phyloP scores from a whole-genome alignment of 441 rosid genomes.

The Jatropha podagrica region DNA sequence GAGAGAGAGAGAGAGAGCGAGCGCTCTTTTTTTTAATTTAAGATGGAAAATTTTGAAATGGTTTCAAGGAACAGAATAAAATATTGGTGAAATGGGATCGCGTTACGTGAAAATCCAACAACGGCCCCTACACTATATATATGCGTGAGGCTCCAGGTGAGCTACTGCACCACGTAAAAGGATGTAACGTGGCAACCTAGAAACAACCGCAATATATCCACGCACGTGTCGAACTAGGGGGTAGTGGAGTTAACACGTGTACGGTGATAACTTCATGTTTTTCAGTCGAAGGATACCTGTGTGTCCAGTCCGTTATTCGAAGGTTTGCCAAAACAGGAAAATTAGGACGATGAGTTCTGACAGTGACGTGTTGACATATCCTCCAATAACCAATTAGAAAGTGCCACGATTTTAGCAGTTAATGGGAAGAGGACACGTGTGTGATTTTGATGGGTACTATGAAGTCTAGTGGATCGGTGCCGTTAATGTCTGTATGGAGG shows the following conservation, averaged over 20 bases:
- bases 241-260: not conserved
- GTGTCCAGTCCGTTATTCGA: not conserved
- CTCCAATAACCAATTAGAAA: not conserved
- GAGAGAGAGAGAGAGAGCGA: not conserved
- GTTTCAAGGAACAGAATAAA: too few species aligned
- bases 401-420: not conserved
- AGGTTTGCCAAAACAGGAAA: not conserved
- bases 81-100: too few species aligned
- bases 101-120: not conserved
- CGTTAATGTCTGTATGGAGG: not conserved
- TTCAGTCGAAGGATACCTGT: not conserved
- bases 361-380: not conserved
- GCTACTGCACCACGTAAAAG: constrained; percentile 22
- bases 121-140: not conserved
- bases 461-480: not conserved
- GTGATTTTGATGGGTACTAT: not conserved
- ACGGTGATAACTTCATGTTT: not conserved
- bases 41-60: too few species aligned
- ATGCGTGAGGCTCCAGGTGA: not conserved
- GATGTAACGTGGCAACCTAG: constrained; percentile 20
- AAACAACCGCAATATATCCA: not conserved
- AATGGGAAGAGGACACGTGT: not conserved
- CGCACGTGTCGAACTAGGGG: not conserved
- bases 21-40: too few species aligned
- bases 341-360: not conserved